Base-by-base conservation (phyloP, 2,329 filamentous ascomycete genomes). In the Geosmithia morbida region DNA sequence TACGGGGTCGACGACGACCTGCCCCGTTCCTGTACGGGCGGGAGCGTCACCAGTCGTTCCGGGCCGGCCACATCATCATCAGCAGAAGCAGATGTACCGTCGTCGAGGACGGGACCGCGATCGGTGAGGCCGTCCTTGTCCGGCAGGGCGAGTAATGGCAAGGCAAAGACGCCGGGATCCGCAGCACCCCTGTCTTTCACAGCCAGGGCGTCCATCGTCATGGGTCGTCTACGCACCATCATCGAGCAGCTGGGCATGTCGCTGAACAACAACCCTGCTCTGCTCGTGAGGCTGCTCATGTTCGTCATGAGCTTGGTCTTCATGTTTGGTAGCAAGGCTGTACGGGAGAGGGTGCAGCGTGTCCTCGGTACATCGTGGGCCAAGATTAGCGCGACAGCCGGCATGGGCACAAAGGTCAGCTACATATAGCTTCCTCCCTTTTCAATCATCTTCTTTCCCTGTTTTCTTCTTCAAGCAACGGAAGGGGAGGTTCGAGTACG, bases 371-470 rank as follows among this genome's bases (percentile, higher is more conserved):
- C 74, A 26, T 80, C 79, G 10, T 94, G 87, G 87, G 75, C 77
- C 48, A 96, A 94, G 67, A 68, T 95, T 41, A 80, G 77, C 60
- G 75, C 80, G 43, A 97, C 92, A 0, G 82, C 90, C 4, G 89
- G 89, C 2, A 97, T 97, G 90, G 92, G 90, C 2, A 85, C 94
- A 52, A 97, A 96, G 69, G 89, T 97, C 58, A 94, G 85, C 61
- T 97, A 97, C 67, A 94, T 98, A 50, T 97, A 66, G 71, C 46
- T 8, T 26, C 22, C 13, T 30, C 6, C 18, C 40, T 17, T 41
- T 41, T 6, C 7, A 7, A 41, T 41, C 7, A 7, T 16, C 40
- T 41, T n/a, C 40, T 19, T 30, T 30, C 29, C 18, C 13, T 22
- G 18, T 43, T 43, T 17, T 43, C 14, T 43, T 22, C 13, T 43